Base-by-base conservation (phyloP, 495 filamentous ascomycete genomes). In the Trichoderma virens region DNA sequence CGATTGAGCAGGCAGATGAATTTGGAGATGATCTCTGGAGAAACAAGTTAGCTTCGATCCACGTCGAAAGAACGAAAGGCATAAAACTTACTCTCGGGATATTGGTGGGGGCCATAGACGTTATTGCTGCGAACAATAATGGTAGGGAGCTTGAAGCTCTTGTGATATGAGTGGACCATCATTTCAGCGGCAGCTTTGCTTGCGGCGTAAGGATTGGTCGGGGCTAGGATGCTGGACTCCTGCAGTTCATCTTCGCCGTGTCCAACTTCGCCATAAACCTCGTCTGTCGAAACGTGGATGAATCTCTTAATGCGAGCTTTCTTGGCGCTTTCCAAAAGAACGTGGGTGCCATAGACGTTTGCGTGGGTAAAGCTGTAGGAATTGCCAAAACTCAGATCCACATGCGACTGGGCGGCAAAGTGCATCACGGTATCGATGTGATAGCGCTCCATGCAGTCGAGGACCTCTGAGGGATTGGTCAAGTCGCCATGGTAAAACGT, bases 161-260 rank as follows among this genome's bases (percentile, higher is more conserved):
- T 89, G 68, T 81, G 80, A 71, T 90, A 92, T 11, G 87, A 86
- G 67, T 85, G 81, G n/a, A 91, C 86, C 63, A 88, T 77, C 89
- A 91, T 92, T 74, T 91, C 89, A 20, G 88, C 88, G 1, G 89
- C 88, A 0, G 89, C 89, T 71, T 92, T 92, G 72, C 82, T 86
- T 2, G 88, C 89, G 9, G 88, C 84, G 66, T 92, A 92, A 27
- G 89, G 89, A 68, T 92, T 92, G 30, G 87, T 90, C 0, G 89
- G 89, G 1, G 82, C 80, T 16, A 91, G 75, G 51, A 86, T 79
- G 66, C 82, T 83, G 28, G 77, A 79, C 72, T 89, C 88, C 5
- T 82, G 71, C 63, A 87, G 72, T 68, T 88, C 86, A 43, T 83
- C 83, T 3, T 80, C 82, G 35, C 80, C 86, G 54, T 82, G 82